These are phyloP conservation scores for Berberis thunbergii DNA, from an alignment of 164 flowering plant species.

Conservation along the genomic window DNA sequence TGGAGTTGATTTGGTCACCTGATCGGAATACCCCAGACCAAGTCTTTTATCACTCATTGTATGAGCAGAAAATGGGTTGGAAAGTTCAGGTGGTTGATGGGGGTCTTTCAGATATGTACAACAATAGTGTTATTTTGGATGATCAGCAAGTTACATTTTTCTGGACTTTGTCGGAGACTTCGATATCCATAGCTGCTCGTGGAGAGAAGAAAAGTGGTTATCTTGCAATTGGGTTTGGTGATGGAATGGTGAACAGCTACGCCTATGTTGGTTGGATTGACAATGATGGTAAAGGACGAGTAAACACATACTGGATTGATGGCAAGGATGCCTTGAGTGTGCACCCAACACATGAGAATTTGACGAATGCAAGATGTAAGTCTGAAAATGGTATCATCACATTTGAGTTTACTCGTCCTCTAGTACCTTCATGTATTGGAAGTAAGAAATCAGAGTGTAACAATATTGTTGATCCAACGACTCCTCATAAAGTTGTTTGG, in stretches of 20 bases:
- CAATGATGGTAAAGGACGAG: slow-evolving; percentile 52
- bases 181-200: slow-evolving; percentile 84
- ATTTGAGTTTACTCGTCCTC: slow-evolving; percentile 82
- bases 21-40: slow-evolving; percentile 91
- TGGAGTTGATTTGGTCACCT: slow-evolving; percentile 74
- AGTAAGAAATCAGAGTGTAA: slow-evolving; percentile 57
- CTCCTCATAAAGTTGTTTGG: slow-evolving; percentile 88
- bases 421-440: slow-evolving; percentile 53
- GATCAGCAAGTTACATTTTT: slow-evolving; percentile 94
- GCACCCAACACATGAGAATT: slow-evolving; percentile 78
- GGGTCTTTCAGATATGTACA: slow-evolving; percentile 93
- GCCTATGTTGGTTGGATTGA: slow-evolving; percentile 97
- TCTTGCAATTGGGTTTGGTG: slow-evolving; percentile 87
- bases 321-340: slow-evolving; percentile 63
- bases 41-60: slow-evolving; percentile 79
- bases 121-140: slow-evolving; percentile 78
- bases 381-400: slow-evolving; percentile 90
- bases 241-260: slow-evolving; percentile 79
- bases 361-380: slow-evolving; percentile 80
- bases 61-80: slow-evolving; percentile 88
- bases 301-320: slow-evolving; percentile 83
- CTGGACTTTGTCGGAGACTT: slow-evolving; percentile 64
- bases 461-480: slow-evolving; percentile 77
- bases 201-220: slow-evolving; percentile 94
- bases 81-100: slow-evolving; percentile 95